Base-by-base conservation (phyloP, 148 eudicot genomes). In the Vaccinium macrocarpon region DNA sequence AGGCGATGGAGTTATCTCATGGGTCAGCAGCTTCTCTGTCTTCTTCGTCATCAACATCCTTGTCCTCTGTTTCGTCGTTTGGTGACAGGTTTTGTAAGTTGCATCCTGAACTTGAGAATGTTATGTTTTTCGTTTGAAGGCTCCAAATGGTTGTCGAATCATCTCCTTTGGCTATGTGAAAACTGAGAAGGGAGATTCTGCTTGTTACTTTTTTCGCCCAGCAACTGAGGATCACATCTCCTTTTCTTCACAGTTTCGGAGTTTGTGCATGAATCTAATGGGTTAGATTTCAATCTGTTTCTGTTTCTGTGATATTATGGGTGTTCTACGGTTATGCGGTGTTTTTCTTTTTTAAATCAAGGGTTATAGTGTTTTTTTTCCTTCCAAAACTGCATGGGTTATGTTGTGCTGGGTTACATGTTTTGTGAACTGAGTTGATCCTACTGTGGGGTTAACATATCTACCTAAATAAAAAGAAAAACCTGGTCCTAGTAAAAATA, bases 181-280 rank as follows among this genome's bases (percentile, higher is more conserved):
- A 56, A 10, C 59, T 53, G 77, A 71, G 62, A 18, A 48, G 51
- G 55, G 23, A 46, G 80, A 73, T 70, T 59, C 46, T 52, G 82
- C 62, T 59, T 52, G 81, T 52, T 23, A 76, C 80, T 76, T 75
- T 15, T 6, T 49, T 38, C 15, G 70, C 86, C 78, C 80, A 59
- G 57, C 82, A 81, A 61, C 76, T 75, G 85, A 87, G 85, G 57
- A 19, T 59, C 81, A 80, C 85, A 82, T 79, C 87, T 89, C 88
- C 88, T 88, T 85, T 83, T 76, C 86, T 84, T 74, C 61, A 50
- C 64, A 13, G 77, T 78, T 29, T 84, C 82, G 89, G 88, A 82
- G 93, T 92, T 92, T 91, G 95, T 92, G 93, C 89, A 92, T 90
- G 95, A 90, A 91, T 92, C 93, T 92, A 92, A 92, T 84, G 84